phyloP scores from a whole-genome alignment of 179 eudicot species.

The Spergularia azorica region DNA sequence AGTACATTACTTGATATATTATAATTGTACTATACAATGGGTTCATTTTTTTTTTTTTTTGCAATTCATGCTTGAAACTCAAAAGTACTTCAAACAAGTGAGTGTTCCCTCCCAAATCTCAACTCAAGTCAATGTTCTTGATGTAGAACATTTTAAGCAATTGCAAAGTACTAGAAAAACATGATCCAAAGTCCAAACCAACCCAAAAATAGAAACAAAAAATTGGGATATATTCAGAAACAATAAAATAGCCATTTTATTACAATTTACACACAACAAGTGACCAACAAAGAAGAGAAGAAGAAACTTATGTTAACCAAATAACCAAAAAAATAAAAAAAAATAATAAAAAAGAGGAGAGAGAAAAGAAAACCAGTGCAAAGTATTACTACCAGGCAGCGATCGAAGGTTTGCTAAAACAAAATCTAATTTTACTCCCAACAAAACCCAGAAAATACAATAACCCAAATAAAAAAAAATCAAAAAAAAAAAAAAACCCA shows the following conservation, averaged over 20 bases:
- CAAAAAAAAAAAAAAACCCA: slow-evolving; percentile 27
- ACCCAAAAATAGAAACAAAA: neutral
- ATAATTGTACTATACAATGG: too few relatives aligned
- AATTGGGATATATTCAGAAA: too few relatives aligned
- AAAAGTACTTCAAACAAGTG: too few relatives aligned
- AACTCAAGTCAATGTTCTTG: too few relatives aligned
- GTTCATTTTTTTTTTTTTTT: too few relatives aligned
- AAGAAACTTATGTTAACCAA: too few relatives aligned
- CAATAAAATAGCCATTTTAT: neutral
- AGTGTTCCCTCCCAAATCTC: too few relatives aligned
- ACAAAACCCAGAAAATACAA: slow-evolving; percentile 15
- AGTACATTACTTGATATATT: too few relatives aligned
- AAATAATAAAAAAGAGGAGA: slow-evolving; percentile 4
- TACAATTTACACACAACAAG: too few relatives aligned
- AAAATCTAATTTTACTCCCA: slow-evolving; percentile 26
- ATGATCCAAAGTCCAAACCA: neutral
- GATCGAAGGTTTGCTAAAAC: slow-evolving; percentile 33
- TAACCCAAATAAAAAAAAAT: neutral
- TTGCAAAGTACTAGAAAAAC: neutral
- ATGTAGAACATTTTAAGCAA: neutral
- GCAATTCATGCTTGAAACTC: too few relatives aligned
- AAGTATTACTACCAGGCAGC: slow-evolving; percentile 25
- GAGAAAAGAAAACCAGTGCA: neutral
- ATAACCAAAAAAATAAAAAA: neutral
- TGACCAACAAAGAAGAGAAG: neutral